Percentiles rank a stretch among this genome's conserved stretches.
These are phyloP conservation scores for Rusavskia elegans DNA, from an alignment of 495 filamentous ascomycete species.

Conservation along the genomic window DNA sequence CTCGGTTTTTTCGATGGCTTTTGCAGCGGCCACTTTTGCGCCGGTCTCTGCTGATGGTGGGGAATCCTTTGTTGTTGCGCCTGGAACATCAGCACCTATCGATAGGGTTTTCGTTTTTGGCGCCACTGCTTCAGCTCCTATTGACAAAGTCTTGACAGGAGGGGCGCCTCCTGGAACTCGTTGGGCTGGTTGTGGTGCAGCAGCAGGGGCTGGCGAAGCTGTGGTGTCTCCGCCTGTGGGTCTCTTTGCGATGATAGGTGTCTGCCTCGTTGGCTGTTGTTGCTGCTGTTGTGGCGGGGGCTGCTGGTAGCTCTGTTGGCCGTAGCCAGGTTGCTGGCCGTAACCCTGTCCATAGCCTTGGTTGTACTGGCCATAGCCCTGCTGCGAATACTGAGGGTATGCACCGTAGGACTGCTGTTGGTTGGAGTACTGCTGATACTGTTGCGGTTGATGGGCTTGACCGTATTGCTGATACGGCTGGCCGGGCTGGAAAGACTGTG, in stretches of 20 bases:
- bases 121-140: constrained; percentile 35
- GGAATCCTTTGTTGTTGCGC: constrained; percentile 37
- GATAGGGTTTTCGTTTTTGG: constrained; percentile 52
- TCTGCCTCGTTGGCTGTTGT: constrained; percentile 24
- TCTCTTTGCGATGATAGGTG: constrained; percentile 54
- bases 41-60: constrained; percentile 32
- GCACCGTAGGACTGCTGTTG: constrained; percentile 42
- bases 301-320: constrained; percentile 29
- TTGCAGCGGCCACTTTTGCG: constrained; percentile 60
- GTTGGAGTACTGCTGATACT: constrained; percentile 30
- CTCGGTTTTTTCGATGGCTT: constrained; percentile 65
- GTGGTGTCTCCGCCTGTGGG: constrained; percentile 25
- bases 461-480: constrained; percentile 38
- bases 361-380: constrained; percentile 38
- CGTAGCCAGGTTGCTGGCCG: constrained; percentile 23
- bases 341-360: constrained; percentile 48
- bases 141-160: constrained; percentile 56
- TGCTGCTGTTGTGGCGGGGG: constrained; percentile 40
- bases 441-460: constrained; percentile 30
- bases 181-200: constrained; percentile 10
- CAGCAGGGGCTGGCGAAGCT: constrained; percentile 16
- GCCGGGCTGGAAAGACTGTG: constrained; percentile 61
- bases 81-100: constrained; percentile 36
- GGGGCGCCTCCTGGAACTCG: constrained; percentile 26
- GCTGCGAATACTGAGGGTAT: constrained; percentile 39